Percentiles rank a stretch among this genome's conserved stretches.
phyloP scores from a whole-genome alignment of 2,329 filamentous ascomycete species.

The Colletotrichum falcatum region DNA sequence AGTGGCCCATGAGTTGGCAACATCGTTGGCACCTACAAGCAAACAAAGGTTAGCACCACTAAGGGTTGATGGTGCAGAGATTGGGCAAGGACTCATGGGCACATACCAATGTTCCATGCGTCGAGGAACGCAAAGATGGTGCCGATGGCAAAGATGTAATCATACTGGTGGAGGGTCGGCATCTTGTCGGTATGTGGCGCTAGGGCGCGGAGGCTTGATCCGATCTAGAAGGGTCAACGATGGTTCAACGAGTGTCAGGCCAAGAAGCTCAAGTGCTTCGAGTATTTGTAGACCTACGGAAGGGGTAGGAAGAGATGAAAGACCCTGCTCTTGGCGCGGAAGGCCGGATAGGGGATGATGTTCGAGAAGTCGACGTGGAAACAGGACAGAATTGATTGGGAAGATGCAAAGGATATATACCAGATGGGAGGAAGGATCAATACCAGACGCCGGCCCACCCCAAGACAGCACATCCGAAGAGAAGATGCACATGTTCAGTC shows the following conservation, averaged over 20 bases:
- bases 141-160: constrained; percentile 74
- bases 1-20: constrained; percentile 73
- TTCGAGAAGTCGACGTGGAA: constrained; percentile 35
- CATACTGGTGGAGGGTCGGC: constrained; percentile 61
- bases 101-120: constrained; percentile 72
- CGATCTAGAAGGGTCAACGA: background rate
- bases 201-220: background rate
- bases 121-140: constrained; percentile 75
- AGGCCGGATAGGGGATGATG: constrained; percentile 26
- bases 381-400: background rate
- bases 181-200: constrained; percentile 18
- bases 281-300: background rate
- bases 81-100: background rate
- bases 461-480: background rate
- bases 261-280: background rate
- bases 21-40: constrained; percentile 58
- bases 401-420: constrained; percentile 33
- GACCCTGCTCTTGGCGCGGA: constrained; percentile 23
- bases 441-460: background rate
- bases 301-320: constrained; percentile 13
- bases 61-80: no score
- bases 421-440: constrained; percentile 4
- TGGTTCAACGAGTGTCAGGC: constrained; percentile 6
- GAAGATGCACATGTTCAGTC: constrained; percentile 1
- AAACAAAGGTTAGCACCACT: background rate